Conservation (phyloP, 2,329 filamentous ascomycete species). For the Alternaria sp. region DNA sequence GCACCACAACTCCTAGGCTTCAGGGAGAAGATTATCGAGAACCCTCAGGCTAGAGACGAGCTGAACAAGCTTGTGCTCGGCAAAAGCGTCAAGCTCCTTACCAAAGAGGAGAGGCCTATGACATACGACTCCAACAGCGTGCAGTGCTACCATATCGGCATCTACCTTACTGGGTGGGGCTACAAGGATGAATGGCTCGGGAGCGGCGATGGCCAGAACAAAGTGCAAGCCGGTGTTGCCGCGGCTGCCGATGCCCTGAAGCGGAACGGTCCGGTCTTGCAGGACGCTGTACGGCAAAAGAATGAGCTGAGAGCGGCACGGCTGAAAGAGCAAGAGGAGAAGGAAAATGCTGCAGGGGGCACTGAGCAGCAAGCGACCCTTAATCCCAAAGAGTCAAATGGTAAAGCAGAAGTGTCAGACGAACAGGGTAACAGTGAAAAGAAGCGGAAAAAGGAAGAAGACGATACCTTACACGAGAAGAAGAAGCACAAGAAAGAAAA, state of each 20-base stretch:
- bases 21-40: slow-evolving; percentile 45
- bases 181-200: slow-evolving; percentile 70
- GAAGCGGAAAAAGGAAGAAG: slow-evolving; percentile 18
- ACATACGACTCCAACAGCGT: slow-evolving; percentile 61
- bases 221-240: slow-evolving; percentile 73
- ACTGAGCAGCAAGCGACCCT: slow-evolving; percentile 10
- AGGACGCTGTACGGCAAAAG: slow-evolving; percentile 32
- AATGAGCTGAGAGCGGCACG: slow-evolving; percentile 27
- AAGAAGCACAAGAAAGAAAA: slow-evolving; percentile 28
- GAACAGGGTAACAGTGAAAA: not conserved
- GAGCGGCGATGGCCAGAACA: slow-evolving; percentile 69
- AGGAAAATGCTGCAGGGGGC: slow-evolving; percentile 18
- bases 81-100: slow-evolving; percentile 49
- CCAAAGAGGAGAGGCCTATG: slow-evolving; percentile 62
- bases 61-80: slow-evolving; percentile 49
- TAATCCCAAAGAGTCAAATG: slow-evolving; percentile 34
- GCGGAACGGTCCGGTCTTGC: slow-evolving; percentile 43
- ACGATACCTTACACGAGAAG: slow-evolving; percentile 11
- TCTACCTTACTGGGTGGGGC: slow-evolving; percentile 74
- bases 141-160: slow-evolving; percentile 69
- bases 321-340: slow-evolving; percentile 29
- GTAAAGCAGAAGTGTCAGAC: not conserved
- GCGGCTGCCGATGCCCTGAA: slow-evolving; percentile 71
- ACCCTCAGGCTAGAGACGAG: slow-evolving; percentile 52
- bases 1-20: slow-evolving; percentile 50